Evolutionary conservation across 768 basidiomycete genomes (phyloP).

Genomic region (Lactarius sanguifluus): DNA sequence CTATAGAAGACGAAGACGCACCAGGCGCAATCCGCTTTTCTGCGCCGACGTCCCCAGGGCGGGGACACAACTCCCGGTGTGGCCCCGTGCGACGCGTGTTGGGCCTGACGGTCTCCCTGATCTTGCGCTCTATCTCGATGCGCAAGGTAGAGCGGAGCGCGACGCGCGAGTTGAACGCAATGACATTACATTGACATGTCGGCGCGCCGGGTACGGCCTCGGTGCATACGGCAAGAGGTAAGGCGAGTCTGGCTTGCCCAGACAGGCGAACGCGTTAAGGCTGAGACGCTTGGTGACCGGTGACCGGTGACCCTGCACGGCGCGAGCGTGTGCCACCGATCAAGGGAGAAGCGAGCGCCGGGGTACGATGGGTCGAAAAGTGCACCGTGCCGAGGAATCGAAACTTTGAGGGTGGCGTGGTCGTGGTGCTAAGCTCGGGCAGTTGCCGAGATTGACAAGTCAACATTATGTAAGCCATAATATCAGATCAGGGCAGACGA

Average conservation of each 20-base stretch:
- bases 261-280: constrained; percentile 18
- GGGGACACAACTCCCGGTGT: constrained; percentile 5
- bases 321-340: background rate
- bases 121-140: constrained; percentile 16
- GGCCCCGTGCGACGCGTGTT: constrained; percentile 18
- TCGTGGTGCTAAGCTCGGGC: no score
- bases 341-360: constrained; percentile 8
- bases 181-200: constrained; percentile 15
- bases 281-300: background rate
- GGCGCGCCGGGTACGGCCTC: background rate
- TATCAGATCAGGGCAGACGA: background rate
- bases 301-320: constrained; percentile 13
- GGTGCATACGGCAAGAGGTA: constrained; percentile 1
- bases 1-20: background rate
- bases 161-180: background rate
- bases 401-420: constrained; percentile 9
- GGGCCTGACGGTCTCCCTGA: constrained; percentile 12
- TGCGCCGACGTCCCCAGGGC: constrained; percentile 18
- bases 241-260: background rate
- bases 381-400: constrained; percentile 5
- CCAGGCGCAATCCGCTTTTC: constrained; percentile 23
- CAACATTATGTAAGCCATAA: background rate
- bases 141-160: background rate
- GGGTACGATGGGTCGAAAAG: constrained; percentile 18
- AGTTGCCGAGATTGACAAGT: no score